phyloP scores from a whole-genome alignment of 371 early-diverging fungal species.

The Saksenaea oblongispora region DNA sequence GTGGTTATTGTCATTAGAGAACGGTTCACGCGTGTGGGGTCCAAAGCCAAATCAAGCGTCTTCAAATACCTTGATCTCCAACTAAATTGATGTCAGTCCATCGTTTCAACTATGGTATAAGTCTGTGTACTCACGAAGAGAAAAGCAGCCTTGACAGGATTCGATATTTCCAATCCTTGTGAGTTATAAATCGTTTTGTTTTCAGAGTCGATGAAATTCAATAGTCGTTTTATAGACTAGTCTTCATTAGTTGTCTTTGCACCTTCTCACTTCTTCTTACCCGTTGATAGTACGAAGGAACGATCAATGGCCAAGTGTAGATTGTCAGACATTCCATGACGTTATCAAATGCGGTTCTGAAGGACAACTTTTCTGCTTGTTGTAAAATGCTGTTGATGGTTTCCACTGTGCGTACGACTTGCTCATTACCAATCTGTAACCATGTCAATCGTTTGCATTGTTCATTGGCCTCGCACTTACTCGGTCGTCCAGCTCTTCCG shows the following conservation, averaged over 20 bases:
- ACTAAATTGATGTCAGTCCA: background rate
- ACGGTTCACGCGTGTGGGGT: background rate
- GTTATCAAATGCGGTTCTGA: constrained; percentile 42
- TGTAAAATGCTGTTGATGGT: constrained; percentile 41
- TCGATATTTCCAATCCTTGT: constrained; percentile 36
- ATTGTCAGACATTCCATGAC: constrained; percentile 48
- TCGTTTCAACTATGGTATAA: background rate
- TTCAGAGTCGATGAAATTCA: constrained; percentile 43
- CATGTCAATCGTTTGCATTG: background rate
- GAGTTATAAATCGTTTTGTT: constrained; percentile 39
- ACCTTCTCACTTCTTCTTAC: constrained; percentile 17
- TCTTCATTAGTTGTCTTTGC: background rate
- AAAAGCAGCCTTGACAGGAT: constrained; percentile 50
- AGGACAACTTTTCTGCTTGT: constrained; percentile 45
- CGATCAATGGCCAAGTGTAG: constrained; percentile 47
- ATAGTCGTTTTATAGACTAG: constrained; percentile 36
- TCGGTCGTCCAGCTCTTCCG: constrained; percentile 35
- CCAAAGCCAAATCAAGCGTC: background rate
- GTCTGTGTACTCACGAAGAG: constrained; percentile 42
- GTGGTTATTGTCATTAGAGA: background rate
- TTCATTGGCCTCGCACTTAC: constrained; percentile 25
- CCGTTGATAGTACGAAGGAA: constrained; percentile 49
- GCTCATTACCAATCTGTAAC: constrained; percentile 31
- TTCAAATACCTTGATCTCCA: constrained; percentile 16
- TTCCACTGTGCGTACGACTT: constrained; percentile 39